These are phyloP conservation scores for Botryotinia calthae DNA, from an alignment of 2,329 filamentous ascomycete species.

Conservation along the genomic window DNA sequence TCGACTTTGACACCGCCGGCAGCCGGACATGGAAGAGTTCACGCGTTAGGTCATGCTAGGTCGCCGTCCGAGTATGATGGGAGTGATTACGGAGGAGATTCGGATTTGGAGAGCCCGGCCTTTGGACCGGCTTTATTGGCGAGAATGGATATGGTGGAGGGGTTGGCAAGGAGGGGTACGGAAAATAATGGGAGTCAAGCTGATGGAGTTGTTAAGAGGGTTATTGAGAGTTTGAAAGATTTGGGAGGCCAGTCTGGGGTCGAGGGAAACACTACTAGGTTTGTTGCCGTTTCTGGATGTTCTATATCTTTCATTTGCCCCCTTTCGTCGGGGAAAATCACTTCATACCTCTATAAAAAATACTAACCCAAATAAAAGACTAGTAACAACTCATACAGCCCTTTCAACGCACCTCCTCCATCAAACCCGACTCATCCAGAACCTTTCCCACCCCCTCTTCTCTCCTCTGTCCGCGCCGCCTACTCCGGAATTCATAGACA, in stretches of 20 bases:
- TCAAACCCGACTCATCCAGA: conserved; percentile 73
- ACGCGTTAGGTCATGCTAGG: conserved; percentile 53
- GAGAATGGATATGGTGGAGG: conserved; percentile 71
- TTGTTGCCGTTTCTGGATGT: conserved; percentile 30
- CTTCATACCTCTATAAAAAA: neutral
- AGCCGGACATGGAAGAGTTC: conserved; percentile 34
- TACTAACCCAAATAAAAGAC: conserved; percentile 44
- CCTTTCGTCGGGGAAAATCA: neutral
- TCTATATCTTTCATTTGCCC: neutral
- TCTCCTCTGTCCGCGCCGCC: conserved; percentile 65
- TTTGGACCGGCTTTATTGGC: conserved; percentile 65
- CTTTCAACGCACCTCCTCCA: conserved; percentile 71
- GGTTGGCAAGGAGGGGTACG: conserved; percentile 62
- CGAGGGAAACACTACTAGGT: conserved; percentile 71
- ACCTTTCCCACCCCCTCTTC: conserved; percentile 66
- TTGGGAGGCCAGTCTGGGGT: conserved; percentile 71
- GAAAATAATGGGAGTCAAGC: conserved; percentile 63
- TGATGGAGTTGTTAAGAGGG: conserved; percentile 65
- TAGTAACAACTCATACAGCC: conserved; percentile 73
- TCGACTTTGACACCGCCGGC: conserved; percentile 28
- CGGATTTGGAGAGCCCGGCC: conserved; percentile 66
- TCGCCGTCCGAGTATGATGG: conserved; percentile 64
- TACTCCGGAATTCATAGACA: conserved; percentile 63
- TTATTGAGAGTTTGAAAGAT: conserved; percentile 68
- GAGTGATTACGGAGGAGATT: conserved; percentile 71